A percentile compares a stretch with the other conserved stretches of the same genome.
These are phyloP conservation scores for Trametes punicea DNA, from an alignment of 768 basidiomycete species.

Conservation along the genomic window DNA sequence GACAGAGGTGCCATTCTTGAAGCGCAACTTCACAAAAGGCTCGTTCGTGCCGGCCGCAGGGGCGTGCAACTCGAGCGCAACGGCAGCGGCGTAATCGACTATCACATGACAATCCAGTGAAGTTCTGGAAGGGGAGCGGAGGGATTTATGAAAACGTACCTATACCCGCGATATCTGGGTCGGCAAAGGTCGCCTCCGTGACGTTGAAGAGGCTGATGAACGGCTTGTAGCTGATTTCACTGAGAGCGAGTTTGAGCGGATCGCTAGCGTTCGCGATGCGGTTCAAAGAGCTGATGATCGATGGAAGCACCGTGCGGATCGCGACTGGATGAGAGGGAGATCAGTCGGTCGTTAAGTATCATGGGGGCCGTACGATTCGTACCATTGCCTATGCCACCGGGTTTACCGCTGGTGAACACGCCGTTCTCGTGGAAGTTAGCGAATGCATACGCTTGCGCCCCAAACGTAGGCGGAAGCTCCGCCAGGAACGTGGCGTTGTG, in stretches of 20 bases:
- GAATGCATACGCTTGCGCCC: slow-evolving; percentile 31
- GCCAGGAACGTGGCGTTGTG: slow-evolving; percentile 36
- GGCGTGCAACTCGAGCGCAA: slow-evolving; percentile 58
- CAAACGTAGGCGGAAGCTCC: slow-evolving; percentile 24
- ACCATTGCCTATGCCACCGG: slow-evolving; percentile 36
- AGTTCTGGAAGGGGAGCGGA: background rate
- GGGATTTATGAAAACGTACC: slow-evolving; percentile 34
- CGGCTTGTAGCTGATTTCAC: slow-evolving; percentile 71
- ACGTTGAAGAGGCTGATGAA: slow-evolving; percentile 77
- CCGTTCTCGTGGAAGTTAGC: slow-evolving; percentile 42
- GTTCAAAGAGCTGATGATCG: slow-evolving; percentile 51
- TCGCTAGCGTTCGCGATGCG: slow-evolving; percentile 48
- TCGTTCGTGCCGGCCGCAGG: slow-evolving; percentile 32
- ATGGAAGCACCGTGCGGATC: slow-evolving; percentile 58
- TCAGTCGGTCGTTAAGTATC: background rate
- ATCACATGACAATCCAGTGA: background rate
- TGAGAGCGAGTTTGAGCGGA: slow-evolving; percentile 53
- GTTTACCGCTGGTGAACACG: slow-evolving; percentile 32
- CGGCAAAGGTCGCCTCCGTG: slow-evolving; percentile 50
- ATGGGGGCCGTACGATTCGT: background rate
- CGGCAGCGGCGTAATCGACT: slow-evolving; percentile 63
- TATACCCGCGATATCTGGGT: slow-evolving; percentile 54
- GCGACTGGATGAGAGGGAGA: slow-evolving; percentile 46
- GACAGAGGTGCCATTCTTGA: slow-evolving; percentile 63
- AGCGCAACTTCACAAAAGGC: slow-evolving; percentile 56